These are phyloP conservation scores for Naumovozyma dairenensis DNA, from an alignment of 805 yeast genomes.

Conservation along the genomic window DNA sequence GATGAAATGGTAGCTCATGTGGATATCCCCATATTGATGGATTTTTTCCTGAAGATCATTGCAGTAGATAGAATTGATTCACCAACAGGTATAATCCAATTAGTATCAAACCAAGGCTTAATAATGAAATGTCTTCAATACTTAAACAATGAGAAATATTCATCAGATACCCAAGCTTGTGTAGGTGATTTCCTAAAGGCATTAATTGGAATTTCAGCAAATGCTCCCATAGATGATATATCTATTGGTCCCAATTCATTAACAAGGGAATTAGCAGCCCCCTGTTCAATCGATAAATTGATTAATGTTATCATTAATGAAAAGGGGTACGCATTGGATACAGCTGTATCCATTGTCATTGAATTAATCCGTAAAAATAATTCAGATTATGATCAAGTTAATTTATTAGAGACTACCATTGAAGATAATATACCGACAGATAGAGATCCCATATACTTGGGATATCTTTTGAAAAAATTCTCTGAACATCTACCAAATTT, in stretches of 20 bases:
- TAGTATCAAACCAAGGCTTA: conserved; percentile 58
- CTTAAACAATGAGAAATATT: conserved; percentile 44
- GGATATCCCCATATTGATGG: conserved; percentile 85
- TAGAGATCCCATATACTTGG: conserved; percentile 83
- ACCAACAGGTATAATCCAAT: conserved; percentile 77
- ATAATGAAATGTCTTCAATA: conserved; percentile 60
- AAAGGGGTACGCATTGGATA: conserved; percentile 75
- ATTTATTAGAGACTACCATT: conserved; percentile 63
- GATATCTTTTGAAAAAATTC: conserved; percentile 68
- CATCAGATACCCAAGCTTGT: conserved; percentile 67
- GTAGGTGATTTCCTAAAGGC: conserved; percentile 91
- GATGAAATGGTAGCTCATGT: conserved; percentile 61
- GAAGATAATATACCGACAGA: conserved; percentile 83
- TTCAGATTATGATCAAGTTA: conserved; percentile 83
- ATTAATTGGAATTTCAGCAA: conserved; percentile 82
- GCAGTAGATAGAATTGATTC: conserved; percentile 83
- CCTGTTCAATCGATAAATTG: conserved; percentile 48
- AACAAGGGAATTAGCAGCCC: conserved; percentile 75
- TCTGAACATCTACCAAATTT: conserved; percentile 42
- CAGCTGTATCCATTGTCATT: conserved; percentile 85
- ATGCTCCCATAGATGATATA: conserved; percentile 61
- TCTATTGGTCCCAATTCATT: conserved; percentile 90
- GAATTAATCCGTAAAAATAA: conserved; percentile 90
- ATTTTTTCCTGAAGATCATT: conserved; percentile 72
- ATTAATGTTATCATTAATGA: conserved; percentile 55